These are phyloP conservation scores for Casuarina equisetifolia DNA, from an alignment of 306 rosid genomes.

Conservation along the genomic window DNA sequence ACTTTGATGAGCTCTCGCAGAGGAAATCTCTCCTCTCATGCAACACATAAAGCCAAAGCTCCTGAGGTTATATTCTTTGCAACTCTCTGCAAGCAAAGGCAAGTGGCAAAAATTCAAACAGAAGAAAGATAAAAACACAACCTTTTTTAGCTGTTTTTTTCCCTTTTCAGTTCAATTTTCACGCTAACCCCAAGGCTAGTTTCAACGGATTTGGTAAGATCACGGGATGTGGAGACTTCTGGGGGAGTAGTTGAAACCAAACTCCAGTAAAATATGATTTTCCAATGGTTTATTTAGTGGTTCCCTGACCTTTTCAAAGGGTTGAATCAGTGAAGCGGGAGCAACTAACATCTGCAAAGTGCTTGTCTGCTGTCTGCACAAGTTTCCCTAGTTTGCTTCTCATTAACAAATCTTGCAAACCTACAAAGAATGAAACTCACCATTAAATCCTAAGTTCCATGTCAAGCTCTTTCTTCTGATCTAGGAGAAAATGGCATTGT, in stretches of 20 bases:
- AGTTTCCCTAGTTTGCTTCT: not conserved
- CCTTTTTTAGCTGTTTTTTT: slow-evolving; percentile 32
- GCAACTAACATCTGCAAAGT: not conserved
- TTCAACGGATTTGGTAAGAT: slow-evolving; percentile 37
- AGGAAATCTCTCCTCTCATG: slow-evolving; percentile 46
- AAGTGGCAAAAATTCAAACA: slow-evolving; percentile 59
- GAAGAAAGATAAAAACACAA: slow-evolving; percentile 47
- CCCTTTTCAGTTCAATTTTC: slow-evolving; percentile 51
- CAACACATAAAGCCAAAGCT: slow-evolving; percentile 63
- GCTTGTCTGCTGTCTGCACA: not conserved
- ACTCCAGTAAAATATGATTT: not conserved
- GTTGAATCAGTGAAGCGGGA: not conserved
- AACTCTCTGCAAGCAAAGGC: slow-evolving; percentile 88
- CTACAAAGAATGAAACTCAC: not conserved
- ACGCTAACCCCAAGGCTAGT: slow-evolving; percentile 32
- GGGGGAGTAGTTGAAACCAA: slow-evolving; percentile 8
- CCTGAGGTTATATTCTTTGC: slow-evolving; percentile 80
- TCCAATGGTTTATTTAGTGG: not conserved
- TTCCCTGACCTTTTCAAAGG: not conserved
- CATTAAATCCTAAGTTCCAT: not conserved
- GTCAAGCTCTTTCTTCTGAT: not conserved
- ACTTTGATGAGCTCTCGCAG: slow-evolving; percentile 37
- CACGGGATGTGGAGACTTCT: slow-evolving; percentile 25
- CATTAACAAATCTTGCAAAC: not conserved
- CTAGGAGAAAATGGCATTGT: not conserved